phyloP scores from a whole-genome alignment of 148 eudicot genomes.

The Rhododendron griersonianum region DNA sequence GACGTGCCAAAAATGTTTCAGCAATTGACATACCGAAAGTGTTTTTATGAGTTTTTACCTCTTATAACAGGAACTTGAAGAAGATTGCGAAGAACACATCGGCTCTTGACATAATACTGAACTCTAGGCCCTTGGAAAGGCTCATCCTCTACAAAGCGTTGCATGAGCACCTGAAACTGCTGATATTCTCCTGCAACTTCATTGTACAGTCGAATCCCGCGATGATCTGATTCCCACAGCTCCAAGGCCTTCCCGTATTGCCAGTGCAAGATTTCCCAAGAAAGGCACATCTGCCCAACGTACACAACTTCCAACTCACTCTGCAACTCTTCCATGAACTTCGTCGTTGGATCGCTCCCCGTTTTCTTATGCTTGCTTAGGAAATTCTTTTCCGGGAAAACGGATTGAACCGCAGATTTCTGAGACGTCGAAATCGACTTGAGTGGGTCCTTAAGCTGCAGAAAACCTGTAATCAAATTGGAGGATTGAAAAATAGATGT shows the following conservation, averaged over 20 bases:
- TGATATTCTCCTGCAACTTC: conserved; percentile 91
- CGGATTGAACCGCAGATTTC: conserved; percentile 34
- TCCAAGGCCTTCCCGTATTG: conserved; percentile 85
- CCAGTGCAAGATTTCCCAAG: conserved; percentile 94
- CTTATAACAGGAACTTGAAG: conserved; percentile 87
- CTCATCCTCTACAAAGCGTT: conserved; percentile 80
- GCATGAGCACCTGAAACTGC: conserved; percentile 86
- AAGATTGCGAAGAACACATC: conserved; percentile 64
- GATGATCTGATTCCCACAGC: conserved; percentile 75
- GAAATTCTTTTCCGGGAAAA: conserved; percentile 45
- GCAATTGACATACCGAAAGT: not conserved
- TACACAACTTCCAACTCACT: conserved; percentile 76
- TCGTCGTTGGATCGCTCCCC: conserved; percentile 49
- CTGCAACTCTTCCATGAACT: conserved; percentile 55
- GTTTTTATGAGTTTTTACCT: conserved; percentile 35
- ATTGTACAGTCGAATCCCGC: conserved; percentile 42
- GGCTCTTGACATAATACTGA: conserved; percentile 59
- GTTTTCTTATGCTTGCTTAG: conserved; percentile 37
- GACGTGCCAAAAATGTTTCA: not conserved
- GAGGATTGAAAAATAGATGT: not conserved
- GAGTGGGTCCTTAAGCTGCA: conserved; percentile 76
- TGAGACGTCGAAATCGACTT: conserved; percentile 36
- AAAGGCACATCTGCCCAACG: conserved; percentile 93
- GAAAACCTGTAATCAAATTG: conserved; percentile 46
- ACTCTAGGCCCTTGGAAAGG: conserved; percentile 79